Percentiles rank a stretch among this genome's conserved stretches.
Conservation (phyloP, 805 yeast species). For the Kodamaea sagamina region DNA sequence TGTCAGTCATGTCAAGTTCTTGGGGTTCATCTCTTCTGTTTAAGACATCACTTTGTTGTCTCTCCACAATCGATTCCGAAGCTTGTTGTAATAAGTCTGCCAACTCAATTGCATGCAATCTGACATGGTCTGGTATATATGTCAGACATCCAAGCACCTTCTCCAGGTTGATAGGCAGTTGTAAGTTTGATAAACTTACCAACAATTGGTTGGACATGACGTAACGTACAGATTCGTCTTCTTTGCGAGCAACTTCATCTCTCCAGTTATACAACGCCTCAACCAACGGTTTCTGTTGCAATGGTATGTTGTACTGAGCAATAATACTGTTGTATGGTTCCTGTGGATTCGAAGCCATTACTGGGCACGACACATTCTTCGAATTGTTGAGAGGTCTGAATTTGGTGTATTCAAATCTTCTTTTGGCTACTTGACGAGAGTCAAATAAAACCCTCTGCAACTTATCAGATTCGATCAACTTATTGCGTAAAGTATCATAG, state of each 20-base stretch:
- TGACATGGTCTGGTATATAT: conserved; percentile 54
- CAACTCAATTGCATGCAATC: conserved; percentile 57
- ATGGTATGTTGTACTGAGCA: conserved; percentile 63
- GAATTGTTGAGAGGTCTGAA: conserved; percentile 48
- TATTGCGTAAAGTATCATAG: conserved; percentile 70
- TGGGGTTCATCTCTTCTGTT: not conserved
- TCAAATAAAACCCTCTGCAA: conserved; percentile 66
- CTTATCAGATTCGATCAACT: conserved; percentile 49
- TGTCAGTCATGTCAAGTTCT: conserved; percentile 6
- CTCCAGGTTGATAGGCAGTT: conserved; percentile 56
- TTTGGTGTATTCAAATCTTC: conserved; percentile 79
- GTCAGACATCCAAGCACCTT: conserved; percentile 53
- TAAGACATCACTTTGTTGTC: conserved; percentile 1
- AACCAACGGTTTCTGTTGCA: conserved; percentile 54
- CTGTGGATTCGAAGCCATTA: conserved; percentile 44
- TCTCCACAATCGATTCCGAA: conserved; percentile 30
- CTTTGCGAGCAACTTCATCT: conserved; percentile 67
- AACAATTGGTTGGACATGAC: conserved; percentile 82
- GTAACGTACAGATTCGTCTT: conserved; percentile 83
- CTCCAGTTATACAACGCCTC: conserved; percentile 78
- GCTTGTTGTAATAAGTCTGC: conserved; percentile 56
- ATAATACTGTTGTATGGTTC: conserved; percentile 70
- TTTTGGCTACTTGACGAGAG: conserved; percentile 75
- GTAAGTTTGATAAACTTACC: conserved; percentile 56
- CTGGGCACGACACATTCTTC: conserved; percentile 47